Base-by-base conservation (phyloP, 768 basidiomycete genomes). In the Pulveroboletus sp. region DNA sequence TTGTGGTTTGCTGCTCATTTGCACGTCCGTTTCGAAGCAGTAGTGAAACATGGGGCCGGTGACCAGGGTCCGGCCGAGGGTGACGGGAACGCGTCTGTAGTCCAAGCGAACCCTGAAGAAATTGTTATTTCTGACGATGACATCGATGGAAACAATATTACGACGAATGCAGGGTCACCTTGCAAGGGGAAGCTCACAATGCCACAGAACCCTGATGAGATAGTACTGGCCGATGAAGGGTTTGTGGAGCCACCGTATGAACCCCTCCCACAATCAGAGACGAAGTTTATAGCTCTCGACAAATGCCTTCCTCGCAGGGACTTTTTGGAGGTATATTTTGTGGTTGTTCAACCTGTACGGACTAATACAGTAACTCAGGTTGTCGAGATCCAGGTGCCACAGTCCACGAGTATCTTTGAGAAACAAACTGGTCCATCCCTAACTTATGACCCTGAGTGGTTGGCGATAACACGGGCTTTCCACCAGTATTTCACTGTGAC, bases 1-100 rank as follows among this genome's bases (percentile, higher is more conserved):
- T 86, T 90, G 81, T 98, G 94, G 95, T 96, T 96, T 65, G 69
- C 90, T 4, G 94, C 93, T 0, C 95, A 97, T 68, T 61, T 97
- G 43, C 95, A 97, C 61, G 82, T 85, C 41, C 83, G 86, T 43
- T 97, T 87, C 59, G 85, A 92, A 51, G 94, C 92, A 3, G 66
- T 70, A 0, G 78, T 86, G 8, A 57, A 64, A 4, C 83, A 88
- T 34, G 62, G 56, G n/a, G 31, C 5, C 36, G 29, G 40, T n/a
- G 42, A 54, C 26, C 53, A 40, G 14, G 42, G 34, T 43, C 16
- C 6, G 0, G 27, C 9, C 3, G 20, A 40, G 36, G 24, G 27
- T 10, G n/a, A n/a, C n/a, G n/a, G n/a, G n/a, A 22, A 38, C n/a
- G 12, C 27, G 19, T 36, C 31, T 13, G 43, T 47, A 24, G 36